These are phyloP conservation scores for Globisporangium cederbergense DNA, from an alignment of 352 stramenopile genomes.

Conservation along the genomic window DNA sequence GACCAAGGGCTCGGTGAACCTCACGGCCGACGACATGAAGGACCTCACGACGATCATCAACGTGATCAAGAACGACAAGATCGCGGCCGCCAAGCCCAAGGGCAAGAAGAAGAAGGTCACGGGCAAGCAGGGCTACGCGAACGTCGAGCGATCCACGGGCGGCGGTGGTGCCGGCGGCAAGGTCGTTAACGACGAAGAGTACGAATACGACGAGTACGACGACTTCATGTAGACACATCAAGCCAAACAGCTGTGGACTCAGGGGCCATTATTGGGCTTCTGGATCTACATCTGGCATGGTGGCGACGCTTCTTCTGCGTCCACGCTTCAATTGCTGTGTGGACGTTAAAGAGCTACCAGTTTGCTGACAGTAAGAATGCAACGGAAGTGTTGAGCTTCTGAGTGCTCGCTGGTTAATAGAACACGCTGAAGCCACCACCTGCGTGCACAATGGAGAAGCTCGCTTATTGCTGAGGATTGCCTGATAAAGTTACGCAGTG, in stretches of 20 bases:
- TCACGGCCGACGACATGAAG: conserved; percentile 85
- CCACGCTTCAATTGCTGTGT: not conserved
- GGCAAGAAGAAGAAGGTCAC: conserved; percentile 84
- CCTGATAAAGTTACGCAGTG: too few species aligned
- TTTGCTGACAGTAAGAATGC: not conserved
- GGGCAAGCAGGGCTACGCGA: conserved; percentile 78
- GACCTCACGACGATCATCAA: conserved; percentile 85
- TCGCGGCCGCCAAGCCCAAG: conserved; percentile 76
- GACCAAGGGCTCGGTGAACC: conserved; percentile 72
- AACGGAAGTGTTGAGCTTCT: not conserved
- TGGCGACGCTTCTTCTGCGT: not conserved
- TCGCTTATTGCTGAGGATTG: not conserved
- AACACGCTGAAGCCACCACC: not conserved
- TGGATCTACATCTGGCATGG: not conserved
- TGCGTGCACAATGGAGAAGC: not conserved
- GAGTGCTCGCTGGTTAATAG: not conserved
- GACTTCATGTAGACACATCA: conserved; percentile 75
- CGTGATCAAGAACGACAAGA: conserved; percentile 88
- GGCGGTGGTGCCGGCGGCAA: conserved; percentile 40
- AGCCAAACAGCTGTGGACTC: not conserved
- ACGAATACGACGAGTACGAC: conserved; percentile 81
- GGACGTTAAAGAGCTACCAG: too few species aligned
- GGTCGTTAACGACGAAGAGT: conserved; percentile 36
- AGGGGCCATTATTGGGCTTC: not conserved
- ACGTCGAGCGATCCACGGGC: conserved; percentile 57